Evolutionary conservation across 163 green algal species (phyloP).

Genomic region (Chloromonas sp.): DNA sequence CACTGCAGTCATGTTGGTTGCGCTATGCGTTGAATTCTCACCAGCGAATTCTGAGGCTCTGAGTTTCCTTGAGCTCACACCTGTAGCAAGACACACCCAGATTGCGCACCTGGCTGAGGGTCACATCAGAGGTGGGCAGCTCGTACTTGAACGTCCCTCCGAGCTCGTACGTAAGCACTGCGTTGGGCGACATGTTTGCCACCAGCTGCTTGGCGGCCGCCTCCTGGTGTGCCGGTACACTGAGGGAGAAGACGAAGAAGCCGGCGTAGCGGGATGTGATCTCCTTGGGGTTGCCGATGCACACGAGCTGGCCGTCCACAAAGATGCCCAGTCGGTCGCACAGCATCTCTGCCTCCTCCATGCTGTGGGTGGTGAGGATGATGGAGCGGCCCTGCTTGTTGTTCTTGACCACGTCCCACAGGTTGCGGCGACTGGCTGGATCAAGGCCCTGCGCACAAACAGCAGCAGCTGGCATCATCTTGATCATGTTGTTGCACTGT

Average conservation of each 20-base stretch:
- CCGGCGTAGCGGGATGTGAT: constrained; percentile 36
- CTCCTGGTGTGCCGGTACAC: constrained; percentile 36
- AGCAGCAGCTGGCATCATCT: too few species aligned
- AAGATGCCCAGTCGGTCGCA: constrained; percentile 96
- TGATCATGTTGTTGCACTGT: too few species aligned
- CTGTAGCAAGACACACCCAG: constrained; percentile 19
- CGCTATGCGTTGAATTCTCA: neutral
- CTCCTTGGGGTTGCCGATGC: constrained; percentile 77
- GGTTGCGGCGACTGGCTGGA: constrained; percentile 68
- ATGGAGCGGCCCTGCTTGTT: constrained; percentile 71
- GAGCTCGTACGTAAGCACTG: constrained; percentile 70
- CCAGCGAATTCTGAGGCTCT: neutral
- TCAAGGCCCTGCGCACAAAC: constrained; percentile 40
- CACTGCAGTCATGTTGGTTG: neutral
- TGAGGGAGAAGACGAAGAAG: constrained; percentile 71
- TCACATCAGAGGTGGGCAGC: constrained; percentile 59
- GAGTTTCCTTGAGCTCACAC: neutral
- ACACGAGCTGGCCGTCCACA: constrained; percentile 85
- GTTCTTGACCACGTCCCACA: constrained; percentile 82
- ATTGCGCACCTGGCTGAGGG: constrained; percentile 26
- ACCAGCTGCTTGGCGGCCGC: constrained; percentile 41
- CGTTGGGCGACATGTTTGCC: constrained; percentile 32
- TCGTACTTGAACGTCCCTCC: constrained; percentile 85
- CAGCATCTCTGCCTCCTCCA: constrained; percentile 64
- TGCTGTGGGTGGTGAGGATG: constrained; percentile 82